Base-by-base conservation (phyloP, 1,284 basidiomycete species). In the Fomitiporia mediterranea region DNA sequence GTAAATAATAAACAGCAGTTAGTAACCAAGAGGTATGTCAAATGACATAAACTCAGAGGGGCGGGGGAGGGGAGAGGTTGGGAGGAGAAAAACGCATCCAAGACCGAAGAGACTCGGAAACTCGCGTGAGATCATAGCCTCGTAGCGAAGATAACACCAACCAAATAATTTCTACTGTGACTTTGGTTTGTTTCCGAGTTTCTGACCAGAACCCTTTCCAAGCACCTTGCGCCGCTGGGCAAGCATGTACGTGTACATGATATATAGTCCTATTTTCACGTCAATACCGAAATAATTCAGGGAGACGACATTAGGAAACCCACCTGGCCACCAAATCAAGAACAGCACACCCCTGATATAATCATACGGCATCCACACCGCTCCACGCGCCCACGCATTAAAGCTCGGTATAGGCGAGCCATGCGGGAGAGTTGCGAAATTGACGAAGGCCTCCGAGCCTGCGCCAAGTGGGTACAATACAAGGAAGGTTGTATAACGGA, bases 391-490 rank as follows among this genome's bases (percentile, higher is more conserved):
- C 82, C 81, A 85, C 5, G 49, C 37, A 61, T 62, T 19, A 63
- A 64, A 51, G 59, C 58, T 9, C 64, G 70, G 65, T 60, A 77
- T 55, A 52, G 71, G 70, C 64, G 71, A 63, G 56, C 76, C 76
- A 25, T 70, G 61, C 2, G 89, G 89, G 30, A 98, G 79, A 7
- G 91, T 91, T 1, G 84, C 79, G 66, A 85, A 86, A 65, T 87
- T 89, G 58, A 96, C 79, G 68, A 89, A 83, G 0, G 94, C 94
- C 72, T 99, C 96, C 40, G 91, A 94, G 5, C 80, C 80, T 1
- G 96, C 96, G 49, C 96, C 96, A 44, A 95, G 72, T 2, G 92
- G 94, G 74, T 99, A 99, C 27, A 98, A 82, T 47, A 94, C 64
- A 70, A 90, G 94, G 74, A 98, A 99, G 4, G 91, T 83, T 27